These are phyloP conservation scores for Globisporangium apiculatum DNA, from an alignment of 352 stramenopile genomes.

Conservation along the genomic window DNA sequence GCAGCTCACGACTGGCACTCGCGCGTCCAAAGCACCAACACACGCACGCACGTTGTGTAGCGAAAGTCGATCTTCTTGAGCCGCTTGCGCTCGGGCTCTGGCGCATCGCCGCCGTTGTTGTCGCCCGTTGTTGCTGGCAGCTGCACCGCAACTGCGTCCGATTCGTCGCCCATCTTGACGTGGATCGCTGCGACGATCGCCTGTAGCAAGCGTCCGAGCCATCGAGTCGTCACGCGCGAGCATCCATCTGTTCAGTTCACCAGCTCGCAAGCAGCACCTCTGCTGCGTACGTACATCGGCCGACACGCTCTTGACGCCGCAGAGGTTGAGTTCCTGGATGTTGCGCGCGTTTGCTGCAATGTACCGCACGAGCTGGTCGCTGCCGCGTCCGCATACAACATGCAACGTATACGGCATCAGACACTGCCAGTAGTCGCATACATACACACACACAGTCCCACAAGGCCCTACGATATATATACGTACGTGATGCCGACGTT, in stretches of 20 bases:
- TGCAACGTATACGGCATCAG: not conserved
- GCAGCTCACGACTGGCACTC: too few relatives aligned
- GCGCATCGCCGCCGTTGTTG: conserved; percentile 20
- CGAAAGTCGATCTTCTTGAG: conserved; percentile 88
- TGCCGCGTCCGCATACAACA: conserved; percentile 11
- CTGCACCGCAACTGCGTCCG: conserved; percentile 8
- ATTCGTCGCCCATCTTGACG: conserved; percentile 65
- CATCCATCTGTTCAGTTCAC: too few relatives aligned
- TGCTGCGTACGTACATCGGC: conserved; percentile 41
- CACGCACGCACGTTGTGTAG: conserved; percentile 70
- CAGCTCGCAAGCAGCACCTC: too few relatives aligned
- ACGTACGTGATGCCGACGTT: conserved; percentile 83
- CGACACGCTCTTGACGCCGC: conserved; percentile 80
- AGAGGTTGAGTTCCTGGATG: conserved; percentile 83
- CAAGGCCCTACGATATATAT: not conserved
- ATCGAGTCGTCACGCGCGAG: too few relatives aligned
- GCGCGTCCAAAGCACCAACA: not conserved
- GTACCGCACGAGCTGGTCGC: conserved; percentile 75
- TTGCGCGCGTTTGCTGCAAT: conserved; percentile 67
- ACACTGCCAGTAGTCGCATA: not conserved
- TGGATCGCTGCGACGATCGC: conserved; percentile 70
- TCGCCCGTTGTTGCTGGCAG: conserved; percentile 1
- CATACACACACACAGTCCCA: not conserved
- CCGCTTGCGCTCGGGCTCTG: conserved; percentile 71
- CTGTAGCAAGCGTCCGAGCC: conserved; percentile 9